Evolutionary conservation across 2,329 filamentous ascomycete genomes (phyloP).

Genomic region (Fulvia fulva): DNA sequence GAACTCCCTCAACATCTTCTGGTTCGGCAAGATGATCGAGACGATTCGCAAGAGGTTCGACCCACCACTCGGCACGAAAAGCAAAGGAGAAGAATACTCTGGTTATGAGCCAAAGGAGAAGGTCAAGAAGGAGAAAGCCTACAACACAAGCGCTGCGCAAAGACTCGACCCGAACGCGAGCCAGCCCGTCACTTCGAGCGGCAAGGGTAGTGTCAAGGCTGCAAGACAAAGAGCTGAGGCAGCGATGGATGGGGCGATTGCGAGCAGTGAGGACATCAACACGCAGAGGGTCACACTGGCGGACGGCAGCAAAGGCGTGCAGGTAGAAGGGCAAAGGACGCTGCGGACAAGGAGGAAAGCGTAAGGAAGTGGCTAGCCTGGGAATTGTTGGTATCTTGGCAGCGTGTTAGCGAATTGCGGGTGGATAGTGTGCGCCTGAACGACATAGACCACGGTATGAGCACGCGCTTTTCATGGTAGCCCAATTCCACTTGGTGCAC

Average conservation of each 20-base stretch:
- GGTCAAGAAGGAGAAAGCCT: slow-evolving; percentile 9
- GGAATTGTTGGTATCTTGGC: background rate
- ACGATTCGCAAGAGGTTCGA: slow-evolving; percentile 74
- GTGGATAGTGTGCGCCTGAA: background rate
- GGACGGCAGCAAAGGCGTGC: slow-evolving; percentile 20
- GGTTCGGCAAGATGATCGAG: slow-evolving; percentile 83
- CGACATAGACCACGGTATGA: background rate
- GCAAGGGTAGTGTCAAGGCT: slow-evolving; percentile 24
- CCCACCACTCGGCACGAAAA: slow-evolving; percentile 47
- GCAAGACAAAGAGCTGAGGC: slow-evolving; percentile 24
- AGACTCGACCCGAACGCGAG: slow-evolving; percentile 1
- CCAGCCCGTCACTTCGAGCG: background rate
- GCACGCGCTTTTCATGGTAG: background rate
- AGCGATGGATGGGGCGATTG: slow-evolving; percentile 14
- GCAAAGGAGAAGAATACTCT: slow-evolving; percentile 24
- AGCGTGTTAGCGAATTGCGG: slow-evolving; percentile 4
- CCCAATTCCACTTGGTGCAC: background rate
- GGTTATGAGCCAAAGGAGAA: slow-evolving; percentile 27
- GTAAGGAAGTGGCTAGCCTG: background rate
- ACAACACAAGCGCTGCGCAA: slow-evolving; percentile 1
- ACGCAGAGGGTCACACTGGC: slow-evolving; percentile 10
- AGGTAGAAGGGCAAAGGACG: slow-evolving; percentile 16
- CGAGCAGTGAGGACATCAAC: slow-evolving; percentile 9
- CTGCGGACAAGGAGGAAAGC: slow-evolving; percentile 23
- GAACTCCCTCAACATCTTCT: slow-evolving; percentile 75